These are phyloP conservation scores for Penicillium odoratum DNA, from an alignment of 495 filamentous ascomycete genomes.

Conservation along the genomic window DNA sequence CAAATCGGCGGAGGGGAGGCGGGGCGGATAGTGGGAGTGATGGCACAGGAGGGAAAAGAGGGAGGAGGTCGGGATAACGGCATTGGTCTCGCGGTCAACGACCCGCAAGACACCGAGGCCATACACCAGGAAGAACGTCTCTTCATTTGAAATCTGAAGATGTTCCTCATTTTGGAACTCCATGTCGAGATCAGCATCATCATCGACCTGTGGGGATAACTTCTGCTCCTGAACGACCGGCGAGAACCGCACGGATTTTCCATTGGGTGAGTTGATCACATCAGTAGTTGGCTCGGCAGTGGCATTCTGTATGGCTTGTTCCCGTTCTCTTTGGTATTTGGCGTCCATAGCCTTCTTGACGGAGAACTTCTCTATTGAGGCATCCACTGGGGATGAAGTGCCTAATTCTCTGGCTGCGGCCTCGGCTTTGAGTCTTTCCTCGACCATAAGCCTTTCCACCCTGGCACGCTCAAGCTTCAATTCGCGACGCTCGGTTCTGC, in stretches of 20 bases:
- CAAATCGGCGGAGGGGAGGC: slow-evolving; percentile 29
- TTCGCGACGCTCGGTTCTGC: slow-evolving; percentile 76
- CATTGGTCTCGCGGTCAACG: slow-evolving; percentile 52
- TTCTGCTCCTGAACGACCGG: slow-evolving; percentile 59
- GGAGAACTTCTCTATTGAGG: slow-evolving; percentile 39
- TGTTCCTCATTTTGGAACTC: slow-evolving; percentile 77
- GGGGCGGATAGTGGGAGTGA: slow-evolving; percentile 68
- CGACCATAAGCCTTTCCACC: slow-evolving; percentile 75
- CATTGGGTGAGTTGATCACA: slow-evolving; percentile 26
- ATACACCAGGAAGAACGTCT: slow-evolving; percentile 90
- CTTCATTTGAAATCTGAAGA: slow-evolving; percentile 84
- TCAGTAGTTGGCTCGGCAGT: slow-evolving; percentile 7
- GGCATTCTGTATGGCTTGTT: slow-evolving; percentile 15
- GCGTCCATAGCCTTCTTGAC: slow-evolving; percentile 44
- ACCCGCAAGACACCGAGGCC: slow-evolving; percentile 75
- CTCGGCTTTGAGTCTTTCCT: slow-evolving; percentile 66
- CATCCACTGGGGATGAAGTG: slow-evolving; percentile 13
- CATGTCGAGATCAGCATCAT: slow-evolving; percentile 30
- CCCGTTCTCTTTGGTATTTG: slow-evolving; percentile 25
- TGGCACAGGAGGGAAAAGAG: slow-evolving; percentile 66
- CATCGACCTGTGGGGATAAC: slow-evolving; percentile 38
- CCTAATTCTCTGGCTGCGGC: slow-evolving; percentile 41
- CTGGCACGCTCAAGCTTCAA: slow-evolving; percentile 90
- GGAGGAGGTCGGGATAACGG: slow-evolving; percentile 33
- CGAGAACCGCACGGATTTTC: slow-evolving; percentile 66